Evolutionary conservation across 2,329 filamentous ascomycete genomes (phyloP).

Genomic region (Penicillium aurantiogriseum): DNA sequence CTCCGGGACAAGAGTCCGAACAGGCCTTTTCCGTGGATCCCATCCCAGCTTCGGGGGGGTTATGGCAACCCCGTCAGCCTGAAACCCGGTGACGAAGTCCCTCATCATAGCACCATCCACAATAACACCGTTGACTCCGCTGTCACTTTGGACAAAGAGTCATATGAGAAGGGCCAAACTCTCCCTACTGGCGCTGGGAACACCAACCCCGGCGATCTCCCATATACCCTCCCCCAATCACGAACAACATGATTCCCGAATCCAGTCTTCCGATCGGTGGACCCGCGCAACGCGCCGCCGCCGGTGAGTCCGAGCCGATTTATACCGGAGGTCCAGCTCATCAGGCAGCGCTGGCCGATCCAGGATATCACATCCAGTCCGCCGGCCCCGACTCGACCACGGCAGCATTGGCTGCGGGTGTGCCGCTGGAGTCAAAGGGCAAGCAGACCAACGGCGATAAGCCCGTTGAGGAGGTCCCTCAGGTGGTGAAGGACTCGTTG

Average conservation of each 20-base stretch:
- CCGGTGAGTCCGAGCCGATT: conserved; percentile 5
- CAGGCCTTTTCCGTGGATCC: conserved; percentile 52
- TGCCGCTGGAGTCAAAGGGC: conserved; percentile 44
- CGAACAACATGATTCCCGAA: conserved; percentile 72
- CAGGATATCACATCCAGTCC: conserved; percentile 54
- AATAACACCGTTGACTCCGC: conserved; percentile 68
- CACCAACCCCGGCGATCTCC: conserved; percentile 29
- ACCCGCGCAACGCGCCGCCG: conserved; percentile 32
- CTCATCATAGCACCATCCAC: conserved; percentile 62
- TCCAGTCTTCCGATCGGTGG: conserved; percentile 71
- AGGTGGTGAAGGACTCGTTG: conserved; percentile 47
- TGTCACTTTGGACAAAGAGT: conserved; percentile 70
- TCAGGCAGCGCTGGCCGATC: conserved; percentile 44
- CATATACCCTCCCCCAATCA: conserved; percentile 54
- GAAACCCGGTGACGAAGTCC: conserved; percentile 76
- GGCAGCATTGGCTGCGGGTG: conserved; percentile 44
- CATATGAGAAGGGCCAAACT: conserved; percentile 74
- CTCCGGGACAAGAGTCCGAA: conserved; percentile 56
- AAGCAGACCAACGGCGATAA: conserved; percentile 21
- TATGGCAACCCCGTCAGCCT: conserved; percentile 76
- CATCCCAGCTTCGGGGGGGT: conserved; percentile 57
- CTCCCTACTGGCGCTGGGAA: conserved; percentile 44
- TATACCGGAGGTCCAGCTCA: conserved; percentile 19
- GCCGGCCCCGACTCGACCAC: conserved; percentile 50
- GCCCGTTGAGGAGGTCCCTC: conserved; percentile 39